Base-by-base conservation (phyloP, 306 rosid species). In the Ziziphus jujuba region DNA sequence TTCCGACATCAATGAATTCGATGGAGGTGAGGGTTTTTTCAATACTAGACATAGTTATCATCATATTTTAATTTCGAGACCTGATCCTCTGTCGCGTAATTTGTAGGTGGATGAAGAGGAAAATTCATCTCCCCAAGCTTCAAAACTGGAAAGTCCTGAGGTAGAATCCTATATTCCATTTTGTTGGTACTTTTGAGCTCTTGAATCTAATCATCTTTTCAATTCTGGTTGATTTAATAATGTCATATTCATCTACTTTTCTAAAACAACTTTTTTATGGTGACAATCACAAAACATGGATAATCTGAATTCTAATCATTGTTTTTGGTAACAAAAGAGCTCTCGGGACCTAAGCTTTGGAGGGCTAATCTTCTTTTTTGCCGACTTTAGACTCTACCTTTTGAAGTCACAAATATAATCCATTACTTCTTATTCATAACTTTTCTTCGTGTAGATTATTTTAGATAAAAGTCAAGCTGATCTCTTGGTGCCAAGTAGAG, bases 81-180 rank as follows among this genome's bases (percentile, higher is more conserved):
- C 67, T 5, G 23, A 57, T 49, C 47, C 25, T 70, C 60, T 56
- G 47, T 68, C 19, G 22, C 74, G 65, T 61, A 35, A 75, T 80
- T 16, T 19, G 21, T 76, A 89, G 91, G 73, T 84, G 74, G 92
- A 84, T 72, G 93, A 89, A 77, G 79, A 76, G 52, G 82, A 78
- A 20, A 65, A 0, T 23, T 67, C 63, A n/a, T 80, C 83, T 57
- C 68, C 75, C 52, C 85, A 56, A 70, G 56, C 81, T 73, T 73
- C 89, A 31, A 59, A 70, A 45, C 12, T 68, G 44, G 96, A 84
- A 72, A 63, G 76, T 73, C 54, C 86, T 44, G 93, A 87, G 84
- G 92, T 84, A 65, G 62, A 74, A 60, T 71, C 43, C 71, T 49
- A 48, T 48, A 15, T 56, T 61, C 75, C 70, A 56, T 68, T 58